phyloP scores from a whole-genome alignment of 768 basidiomycete genomes.

The Cubamyces lactineus region DNA sequence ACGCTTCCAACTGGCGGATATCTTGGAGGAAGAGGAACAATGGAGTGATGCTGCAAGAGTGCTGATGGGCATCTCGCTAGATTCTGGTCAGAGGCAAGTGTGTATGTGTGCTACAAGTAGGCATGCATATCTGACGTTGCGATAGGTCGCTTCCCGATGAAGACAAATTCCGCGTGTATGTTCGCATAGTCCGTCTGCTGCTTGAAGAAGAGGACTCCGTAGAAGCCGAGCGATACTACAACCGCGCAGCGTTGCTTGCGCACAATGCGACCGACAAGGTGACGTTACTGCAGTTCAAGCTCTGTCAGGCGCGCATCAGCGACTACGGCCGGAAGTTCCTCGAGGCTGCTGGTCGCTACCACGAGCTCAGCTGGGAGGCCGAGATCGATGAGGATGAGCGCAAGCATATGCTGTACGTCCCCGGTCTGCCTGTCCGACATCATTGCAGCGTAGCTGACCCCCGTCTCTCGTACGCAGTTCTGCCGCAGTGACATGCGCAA shows the following conservation, averaged over 20 bases:
- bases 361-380: slow-evolving; percentile 89
- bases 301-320: slow-evolving; percentile 92
- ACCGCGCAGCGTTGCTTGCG: slow-evolving; percentile 89
- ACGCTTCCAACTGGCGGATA: slow-evolving; percentile 87
- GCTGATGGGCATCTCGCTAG: slow-evolving; percentile 89
- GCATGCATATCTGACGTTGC: not conserved
- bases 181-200: slow-evolving; percentile 91
- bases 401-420: slow-evolving; percentile 80
- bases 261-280: slow-evolving; percentile 80
- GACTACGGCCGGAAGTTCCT: slow-evolving; percentile 92
- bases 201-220: slow-evolving; percentile 97
- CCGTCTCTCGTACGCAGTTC: slow-evolving; percentile 47
- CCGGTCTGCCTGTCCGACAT: not conserved
- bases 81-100: slow-evolving; percentile 81
- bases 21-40: slow-evolving; percentile 88
- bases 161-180: slow-evolving; percentile 88
- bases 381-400: slow-evolving; percentile 96
- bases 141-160: slow-evolving; percentile 51
- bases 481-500: slow-evolving; percentile 94
- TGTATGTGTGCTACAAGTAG: not conserved
- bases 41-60: slow-evolving; percentile 93
- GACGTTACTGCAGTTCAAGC: slow-evolving; percentile 82
- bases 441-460: not conserved
- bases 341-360: slow-evolving; percentile 92
- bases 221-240: slow-evolving; percentile 98